A percentile compares a stretch with the other conserved stretches of the same genome.
phyloP scores from a whole-genome alignment of 2,329 filamentous ascomycete species.

The Monosporascus sp. region DNA sequence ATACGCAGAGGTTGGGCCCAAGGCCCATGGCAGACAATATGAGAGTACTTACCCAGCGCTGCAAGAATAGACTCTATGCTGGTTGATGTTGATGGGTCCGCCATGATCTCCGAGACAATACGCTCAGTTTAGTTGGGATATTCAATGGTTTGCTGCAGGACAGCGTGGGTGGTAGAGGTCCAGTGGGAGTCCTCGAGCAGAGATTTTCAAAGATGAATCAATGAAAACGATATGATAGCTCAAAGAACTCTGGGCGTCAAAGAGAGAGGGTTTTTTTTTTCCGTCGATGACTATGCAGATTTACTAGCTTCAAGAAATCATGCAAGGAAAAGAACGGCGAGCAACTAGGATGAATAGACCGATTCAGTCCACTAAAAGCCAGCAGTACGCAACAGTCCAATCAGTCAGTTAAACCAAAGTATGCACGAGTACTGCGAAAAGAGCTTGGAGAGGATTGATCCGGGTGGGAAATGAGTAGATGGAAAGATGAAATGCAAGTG shows the following conservation, averaged over 20 bases:
- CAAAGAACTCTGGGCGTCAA: background rate
- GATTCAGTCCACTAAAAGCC: background rate
- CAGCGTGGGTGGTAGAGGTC: background rate
- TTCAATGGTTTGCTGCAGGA: background rate
- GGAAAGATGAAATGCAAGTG: background rate
- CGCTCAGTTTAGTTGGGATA: background rate
- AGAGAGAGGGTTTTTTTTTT: background rate
- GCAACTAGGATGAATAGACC: background rate
- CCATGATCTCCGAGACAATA: background rate
- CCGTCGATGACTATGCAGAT: background rate
- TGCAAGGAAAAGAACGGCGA: background rate
- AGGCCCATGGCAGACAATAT: background rate
- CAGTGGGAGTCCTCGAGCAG: background rate
- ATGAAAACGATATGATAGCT: background rate
- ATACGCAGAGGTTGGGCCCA: constrained; percentile 13
- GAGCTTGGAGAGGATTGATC: background rate
- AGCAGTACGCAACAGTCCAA: background rate
- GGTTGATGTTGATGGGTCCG: background rate
- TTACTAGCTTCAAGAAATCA: background rate
- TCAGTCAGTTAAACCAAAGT: background rate
- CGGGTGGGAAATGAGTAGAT: background rate
- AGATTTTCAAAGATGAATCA: background rate
- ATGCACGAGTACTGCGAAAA: background rate
- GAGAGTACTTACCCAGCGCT: background rate
- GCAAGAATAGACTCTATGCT: background rate